Evolutionary conservation across 2,329 filamentous ascomycete genomes (phyloP).

Genomic region (Arthrocladium fulminans): DNA sequence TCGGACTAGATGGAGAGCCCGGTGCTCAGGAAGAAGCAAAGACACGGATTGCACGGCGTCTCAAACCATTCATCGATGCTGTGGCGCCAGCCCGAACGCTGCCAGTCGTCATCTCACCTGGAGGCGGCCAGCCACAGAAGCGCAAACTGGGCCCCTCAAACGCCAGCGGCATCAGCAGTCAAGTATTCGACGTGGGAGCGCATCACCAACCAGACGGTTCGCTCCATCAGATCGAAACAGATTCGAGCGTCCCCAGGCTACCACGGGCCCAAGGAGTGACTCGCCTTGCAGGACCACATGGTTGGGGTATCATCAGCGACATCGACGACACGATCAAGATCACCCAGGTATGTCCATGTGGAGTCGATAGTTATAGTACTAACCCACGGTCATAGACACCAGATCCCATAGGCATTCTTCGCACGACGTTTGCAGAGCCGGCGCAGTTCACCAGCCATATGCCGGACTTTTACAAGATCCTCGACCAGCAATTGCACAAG

Average conservation of each 20-base stretch:
- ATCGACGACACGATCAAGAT: constrained; percentile 90
- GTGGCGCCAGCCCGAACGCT: constrained; percentile 63
- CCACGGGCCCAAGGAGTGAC: constrained; percentile 58
- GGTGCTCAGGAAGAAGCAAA: constrained; percentile 46
- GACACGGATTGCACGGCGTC: constrained; percentile 50
- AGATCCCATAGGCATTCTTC: constrained; percentile 69
- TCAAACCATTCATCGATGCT: constrained; percentile 64
- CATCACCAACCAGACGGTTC: constrained; percentile 40
- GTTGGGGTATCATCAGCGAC: constrained; percentile 81
- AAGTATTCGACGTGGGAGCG: constrained; percentile 47
- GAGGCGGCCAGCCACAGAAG: constrained; percentile 29
- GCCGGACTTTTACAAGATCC: constrained; percentile 68
- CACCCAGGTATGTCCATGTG: constrained; percentile 1
- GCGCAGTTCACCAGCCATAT: constrained; percentile 67
- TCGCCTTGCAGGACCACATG: constrained; percentile 63
- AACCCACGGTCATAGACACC: constrained; percentile 63
- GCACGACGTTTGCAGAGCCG: constrained; percentile 71
- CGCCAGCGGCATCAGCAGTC: constrained; percentile 61
- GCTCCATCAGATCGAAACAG: constrained; percentile 40
- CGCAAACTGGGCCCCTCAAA: constrained; percentile 61
- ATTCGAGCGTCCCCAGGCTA: constrained; percentile 38
- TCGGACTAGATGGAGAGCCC: constrained; percentile 55
- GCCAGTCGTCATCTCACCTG: constrained; percentile 48
- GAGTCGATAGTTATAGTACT: background rate
- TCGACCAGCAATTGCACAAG: constrained; percentile 47